These are phyloP conservation scores for Euryodendron excelsum DNA, from an alignment of 148 eudicot species.

Conservation along the genomic window DNA sequence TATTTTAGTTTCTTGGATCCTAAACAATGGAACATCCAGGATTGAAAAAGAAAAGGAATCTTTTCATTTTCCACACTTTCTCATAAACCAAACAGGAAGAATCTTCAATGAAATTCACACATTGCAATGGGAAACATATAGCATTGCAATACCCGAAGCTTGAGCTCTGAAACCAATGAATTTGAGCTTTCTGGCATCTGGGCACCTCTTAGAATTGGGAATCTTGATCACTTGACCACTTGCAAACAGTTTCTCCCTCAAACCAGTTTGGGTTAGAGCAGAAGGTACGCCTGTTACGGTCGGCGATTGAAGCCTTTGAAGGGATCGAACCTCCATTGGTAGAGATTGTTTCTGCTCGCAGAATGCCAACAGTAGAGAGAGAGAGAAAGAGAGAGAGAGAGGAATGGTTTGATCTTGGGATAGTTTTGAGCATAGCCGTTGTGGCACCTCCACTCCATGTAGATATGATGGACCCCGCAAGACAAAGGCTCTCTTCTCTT, in stretches of 20 bases:
- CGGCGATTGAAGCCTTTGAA: conserved; percentile 27
- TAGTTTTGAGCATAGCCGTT: neutral
- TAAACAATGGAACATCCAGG: neutral
- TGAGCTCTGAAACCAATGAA: conserved; percentile 33
- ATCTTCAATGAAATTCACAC: conserved; percentile 3
- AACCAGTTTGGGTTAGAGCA: conserved; percentile 10
- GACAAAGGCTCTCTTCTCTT: neutral
- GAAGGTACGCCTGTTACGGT: conserved; percentile 28
- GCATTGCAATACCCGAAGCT: conserved; percentile 45
- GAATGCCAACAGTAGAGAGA: no score
- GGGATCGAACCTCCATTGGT: conserved; percentile 35
- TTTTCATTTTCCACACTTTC: neutral
- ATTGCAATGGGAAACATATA: neutral
- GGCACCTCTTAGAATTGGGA: conserved; percentile 18
- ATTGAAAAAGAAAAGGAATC: neutral
- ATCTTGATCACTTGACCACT: conserved; percentile 27
- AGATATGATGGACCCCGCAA: conserved; percentile 23
- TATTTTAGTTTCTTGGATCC: neutral
- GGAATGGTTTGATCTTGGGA: neutral
- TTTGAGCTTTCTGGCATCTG: conserved; percentile 26
- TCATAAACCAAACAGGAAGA: neutral
- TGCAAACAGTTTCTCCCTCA: conserved; percentile 25
- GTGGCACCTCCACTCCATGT: conserved; percentile 17
- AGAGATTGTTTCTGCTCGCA: no score
- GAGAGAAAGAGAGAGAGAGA: neutral